These are phyloP conservation scores for Saccharomycopsis vini DNA, from an alignment of 805 yeast species.

Conservation along the genomic window DNA sequence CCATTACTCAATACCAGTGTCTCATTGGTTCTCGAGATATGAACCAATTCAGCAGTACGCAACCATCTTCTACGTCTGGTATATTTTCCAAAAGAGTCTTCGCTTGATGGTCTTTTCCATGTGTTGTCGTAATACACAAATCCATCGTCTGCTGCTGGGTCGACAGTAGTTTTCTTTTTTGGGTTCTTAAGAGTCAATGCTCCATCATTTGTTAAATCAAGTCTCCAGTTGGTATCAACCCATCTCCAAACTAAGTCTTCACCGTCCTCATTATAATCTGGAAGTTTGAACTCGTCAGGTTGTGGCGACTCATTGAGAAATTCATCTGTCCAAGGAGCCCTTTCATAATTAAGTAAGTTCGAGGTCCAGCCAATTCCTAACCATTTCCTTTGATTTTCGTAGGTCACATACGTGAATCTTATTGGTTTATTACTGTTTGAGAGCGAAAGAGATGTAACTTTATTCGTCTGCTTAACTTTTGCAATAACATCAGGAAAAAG, in stretches of 20 bases:
- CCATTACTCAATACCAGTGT: constrained; percentile 16
- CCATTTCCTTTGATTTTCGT: constrained; percentile 96
- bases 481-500: constrained; percentile 35
- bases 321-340: constrained; percentile 97
- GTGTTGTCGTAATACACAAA: constrained; percentile 85
- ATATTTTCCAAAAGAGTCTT: constrained; percentile 80
- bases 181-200: constrained; percentile 61
- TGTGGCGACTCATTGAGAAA: constrained; percentile 78
- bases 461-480: constrained; percentile 25
- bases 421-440: constrained; percentile 40
- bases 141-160: constrained; percentile 76
- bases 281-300: constrained; percentile 70
- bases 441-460: constrained; percentile 12
- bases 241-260: constrained; percentile 84
- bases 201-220: constrained; percentile 84
- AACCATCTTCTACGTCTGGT: constrained; percentile 95
- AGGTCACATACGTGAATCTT: constrained; percentile 82
- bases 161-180: constrained; percentile 37
- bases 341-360: constrained; percentile 80
- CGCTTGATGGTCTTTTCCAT: constrained; percentile 87
- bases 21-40: constrained; percentile 22
- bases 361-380: constrained; percentile 97
- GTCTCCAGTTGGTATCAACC: constrained; percentile 89
- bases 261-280: constrained; percentile 53
- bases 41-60: constrained; percentile 80